Evolutionary conservation across 1,139 yeast species (phyloP).

Genomic region (Yarrowia galli): DNA sequence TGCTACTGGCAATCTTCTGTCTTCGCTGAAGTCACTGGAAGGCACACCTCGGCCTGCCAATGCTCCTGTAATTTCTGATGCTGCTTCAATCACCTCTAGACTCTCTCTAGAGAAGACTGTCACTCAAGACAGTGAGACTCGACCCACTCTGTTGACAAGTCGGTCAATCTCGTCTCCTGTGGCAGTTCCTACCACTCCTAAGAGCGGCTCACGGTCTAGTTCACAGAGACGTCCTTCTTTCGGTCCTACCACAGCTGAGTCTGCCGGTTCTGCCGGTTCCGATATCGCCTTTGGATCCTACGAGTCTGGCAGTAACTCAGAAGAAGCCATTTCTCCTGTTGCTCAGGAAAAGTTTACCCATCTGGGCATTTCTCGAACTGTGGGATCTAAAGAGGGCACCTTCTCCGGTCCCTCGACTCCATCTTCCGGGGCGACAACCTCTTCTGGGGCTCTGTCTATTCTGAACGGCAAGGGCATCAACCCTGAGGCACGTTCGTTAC

Average conservation of each 20-base stretch:
- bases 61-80: neutral
- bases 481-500: conserved; percentile 23
- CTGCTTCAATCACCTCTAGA: conserved; percentile 6
- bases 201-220: conserved; percentile 6
- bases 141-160: neutral
- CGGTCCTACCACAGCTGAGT: neutral
- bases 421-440: neutral
- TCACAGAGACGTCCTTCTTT: conserved; percentile 5
- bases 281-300: conserved; percentile 28
- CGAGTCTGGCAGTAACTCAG: conserved; percentile 13
- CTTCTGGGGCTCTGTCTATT: conserved; percentile 19
- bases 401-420: conserved; percentile 5
- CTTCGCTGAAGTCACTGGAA: neutral
- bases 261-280: conserved; percentile 4
- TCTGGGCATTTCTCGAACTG: conserved; percentile 16
- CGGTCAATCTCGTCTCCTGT: conserved; percentile 14
- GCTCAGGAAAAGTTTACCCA: conserved; percentile 26
- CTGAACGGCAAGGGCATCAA: conserved; percentile 26
- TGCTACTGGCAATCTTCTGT: neutral
- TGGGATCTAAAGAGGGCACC: neutral
- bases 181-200: conserved; percentile 26
- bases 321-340: conserved; percentile 7
- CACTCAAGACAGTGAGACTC: conserved; percentile 10
- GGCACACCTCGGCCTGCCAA: neutral
- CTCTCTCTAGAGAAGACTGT: conserved; percentile 16